These are phyloP conservation scores for Clitocybe nebularis DNA, from an alignment of 1,284 basidiomycete species.

Conservation along the genomic window DNA sequence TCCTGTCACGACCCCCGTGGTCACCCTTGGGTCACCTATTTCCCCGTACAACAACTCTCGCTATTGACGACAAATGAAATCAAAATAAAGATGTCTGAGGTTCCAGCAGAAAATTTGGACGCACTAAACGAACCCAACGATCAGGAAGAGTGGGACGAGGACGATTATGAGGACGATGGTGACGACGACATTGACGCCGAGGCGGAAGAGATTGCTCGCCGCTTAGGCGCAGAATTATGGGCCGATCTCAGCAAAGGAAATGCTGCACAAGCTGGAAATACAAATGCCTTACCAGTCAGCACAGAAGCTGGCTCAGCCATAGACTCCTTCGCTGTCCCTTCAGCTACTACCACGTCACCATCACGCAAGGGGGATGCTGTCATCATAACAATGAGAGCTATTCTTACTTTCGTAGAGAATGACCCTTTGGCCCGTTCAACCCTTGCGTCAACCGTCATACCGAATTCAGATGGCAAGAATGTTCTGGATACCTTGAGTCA, in stretches of 20 bases:
- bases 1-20: no score
- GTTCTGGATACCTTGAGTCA: constrained; percentile 52
- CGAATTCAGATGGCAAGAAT: constrained; percentile 41
- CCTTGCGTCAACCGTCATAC: constrained; percentile 45
- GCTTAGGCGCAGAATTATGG: constrained; percentile 66
- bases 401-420: constrained; percentile 52
- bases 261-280: constrained; percentile 34
- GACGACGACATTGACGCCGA: constrained; percentile 67
- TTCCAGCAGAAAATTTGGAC: constrained; percentile 6
- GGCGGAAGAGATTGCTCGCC: constrained; percentile 65
- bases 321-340: constrained; percentile 2
- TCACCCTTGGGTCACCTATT: no score
- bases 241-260: constrained; percentile 66
- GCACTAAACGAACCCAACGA: constrained; percentile 21
- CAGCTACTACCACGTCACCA: background rate
- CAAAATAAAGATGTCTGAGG: constrained; percentile 7
- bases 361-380: constrained; percentile 48
- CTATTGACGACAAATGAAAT: no score
- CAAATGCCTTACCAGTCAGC: constrained; percentile 13
- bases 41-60: no score
- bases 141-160: constrained; percentile 37
- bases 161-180: constrained; percentile 48
- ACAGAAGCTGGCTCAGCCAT: background rate
- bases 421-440: constrained; percentile 52
- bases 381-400: constrained; percentile 55